Percentiles rank a stretch among this genome's conserved stretches.
Evolutionary conservation across 2,329 filamentous ascomycete genomes (phyloP).

Genomic region (Neofusicoccum parvum): DNA sequence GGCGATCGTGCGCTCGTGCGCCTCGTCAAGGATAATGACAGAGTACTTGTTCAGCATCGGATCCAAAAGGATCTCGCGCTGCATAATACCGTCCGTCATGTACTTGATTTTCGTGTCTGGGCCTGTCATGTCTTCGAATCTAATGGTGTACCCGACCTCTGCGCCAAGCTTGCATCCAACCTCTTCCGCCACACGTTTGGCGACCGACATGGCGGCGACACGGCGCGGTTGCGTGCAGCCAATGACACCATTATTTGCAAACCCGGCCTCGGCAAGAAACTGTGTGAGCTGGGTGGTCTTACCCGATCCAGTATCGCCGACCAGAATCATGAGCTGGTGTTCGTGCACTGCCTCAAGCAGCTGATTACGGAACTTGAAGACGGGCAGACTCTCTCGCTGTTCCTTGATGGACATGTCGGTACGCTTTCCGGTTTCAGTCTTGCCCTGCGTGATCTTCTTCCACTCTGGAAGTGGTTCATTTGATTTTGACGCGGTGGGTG

Average conservation of each 20-base stretch:
- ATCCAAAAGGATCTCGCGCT: conserved; percentile 96
- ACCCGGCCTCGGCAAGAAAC: conserved; percentile 90
- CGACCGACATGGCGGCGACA: conserved; percentile 98
- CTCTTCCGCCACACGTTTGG: conserved; percentile 95
- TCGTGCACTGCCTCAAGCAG: conserved; percentile 83
- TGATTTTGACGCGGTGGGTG: conserved; percentile 53
- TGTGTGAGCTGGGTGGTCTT: conserved; percentile 98
- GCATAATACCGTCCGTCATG: conserved; percentile 99
- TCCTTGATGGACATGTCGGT: conserved; percentile 93
- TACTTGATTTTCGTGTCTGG: conserved; percentile 94
- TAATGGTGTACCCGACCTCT: conserved; percentile 97
- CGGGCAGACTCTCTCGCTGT: conserved; percentile 85
- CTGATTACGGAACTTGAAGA: conserved; percentile 84
- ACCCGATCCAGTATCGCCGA: conserved; percentile 94
- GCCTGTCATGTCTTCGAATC: conserved; percentile 94
- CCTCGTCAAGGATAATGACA: conserved; percentile 97
- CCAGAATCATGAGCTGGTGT: conserved; percentile 92
- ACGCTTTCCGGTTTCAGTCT: conserved; percentile 80
- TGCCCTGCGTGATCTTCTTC: conserved; percentile 81
- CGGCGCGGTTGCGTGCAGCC: conserved; percentile 96
- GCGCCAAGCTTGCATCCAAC: conserved; percentile 91
- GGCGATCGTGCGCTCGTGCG: conserved; percentile 94
- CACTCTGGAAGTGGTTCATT: conserved; percentile 81
- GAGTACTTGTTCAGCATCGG: conserved; percentile 89
- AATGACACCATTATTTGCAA: conserved; percentile 83